These are phyloP conservation scores for Boletales sp. DNA, from an alignment of 768 basidiomycete genomes.

Conservation along the genomic window DNA sequence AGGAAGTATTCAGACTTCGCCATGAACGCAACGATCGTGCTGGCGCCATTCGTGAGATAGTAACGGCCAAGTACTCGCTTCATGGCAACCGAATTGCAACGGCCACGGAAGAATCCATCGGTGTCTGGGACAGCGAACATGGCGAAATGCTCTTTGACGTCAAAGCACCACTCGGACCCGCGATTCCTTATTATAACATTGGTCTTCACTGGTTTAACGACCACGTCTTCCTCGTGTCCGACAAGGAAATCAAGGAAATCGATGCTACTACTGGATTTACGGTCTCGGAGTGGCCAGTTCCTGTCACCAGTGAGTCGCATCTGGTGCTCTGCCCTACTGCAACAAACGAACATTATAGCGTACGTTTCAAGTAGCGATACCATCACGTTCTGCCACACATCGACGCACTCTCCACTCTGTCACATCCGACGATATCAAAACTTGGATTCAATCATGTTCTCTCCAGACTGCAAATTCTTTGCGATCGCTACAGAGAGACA, in stretches of 20 bases:
- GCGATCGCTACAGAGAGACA: not conserved
- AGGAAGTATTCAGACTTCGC: not conserved
- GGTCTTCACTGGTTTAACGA: constrained; percentile 2
- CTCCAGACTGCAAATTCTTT: not conserved
- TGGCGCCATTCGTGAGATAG: not conserved
- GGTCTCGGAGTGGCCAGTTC: not conserved
- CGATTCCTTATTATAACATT: not conserved
- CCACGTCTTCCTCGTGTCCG: not conserved
- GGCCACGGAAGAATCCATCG: not conserved
- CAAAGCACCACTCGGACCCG: not conserved
- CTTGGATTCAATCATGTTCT: not conserved
- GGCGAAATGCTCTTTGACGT: not conserved
- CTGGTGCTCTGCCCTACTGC: not conserved
- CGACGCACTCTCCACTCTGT: not conserved
- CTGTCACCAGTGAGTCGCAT: too few species aligned
- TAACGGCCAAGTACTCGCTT: not conserved
- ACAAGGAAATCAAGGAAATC: not conserved
- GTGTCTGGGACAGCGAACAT: not conserved
- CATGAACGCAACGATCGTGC: not conserved
- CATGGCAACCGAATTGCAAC: constrained; percentile 6
- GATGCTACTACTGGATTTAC: not conserved
- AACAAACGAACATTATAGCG: not conserved
- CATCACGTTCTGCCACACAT: not conserved
- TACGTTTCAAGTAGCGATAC: not conserved
- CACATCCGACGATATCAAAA: not conserved